Evolutionary conservation across 805 yeast genomes (phyloP).

Genomic region (Ogataea methylovora): DNA sequence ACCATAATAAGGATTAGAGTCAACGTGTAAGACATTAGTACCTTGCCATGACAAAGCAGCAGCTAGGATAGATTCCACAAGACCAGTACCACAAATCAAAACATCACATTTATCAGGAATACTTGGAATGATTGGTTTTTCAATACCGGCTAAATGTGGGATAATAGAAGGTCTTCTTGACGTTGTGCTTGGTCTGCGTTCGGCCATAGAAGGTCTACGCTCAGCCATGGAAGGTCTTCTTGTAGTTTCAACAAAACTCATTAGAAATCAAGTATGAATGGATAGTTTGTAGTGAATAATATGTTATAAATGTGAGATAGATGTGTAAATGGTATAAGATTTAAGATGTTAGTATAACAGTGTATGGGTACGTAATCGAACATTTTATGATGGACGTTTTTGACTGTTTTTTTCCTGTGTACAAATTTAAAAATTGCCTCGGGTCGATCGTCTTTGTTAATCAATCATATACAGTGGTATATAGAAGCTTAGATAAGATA

Average conservation of each 20-base stretch:
- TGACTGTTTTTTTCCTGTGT: too few species aligned
- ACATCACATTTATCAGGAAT: constrained; percentile 79
- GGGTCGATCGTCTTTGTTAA: too few species aligned
- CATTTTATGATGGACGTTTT: too few species aligned
- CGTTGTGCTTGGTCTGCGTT: constrained; percentile 24
- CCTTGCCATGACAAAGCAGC: constrained; percentile 98
- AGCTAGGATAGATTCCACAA: constrained; percentile 80
- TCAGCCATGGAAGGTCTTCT: constrained; percentile 63
- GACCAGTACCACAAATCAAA: constrained; percentile 86
- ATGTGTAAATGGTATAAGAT: too few species aligned
- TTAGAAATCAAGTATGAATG: too few species aligned
- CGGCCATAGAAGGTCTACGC: constrained; percentile 49
- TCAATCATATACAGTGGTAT: too few species aligned
- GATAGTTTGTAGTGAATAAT: too few species aligned
- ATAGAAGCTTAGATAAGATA: too few species aligned
- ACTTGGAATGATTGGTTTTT: constrained; percentile 56
- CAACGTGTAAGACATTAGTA: constrained; percentile 88
- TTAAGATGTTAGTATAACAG: too few species aligned
- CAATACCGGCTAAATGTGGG: constrained; percentile 73
- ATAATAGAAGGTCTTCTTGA: constrained; percentile 33
- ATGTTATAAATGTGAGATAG: too few species aligned
- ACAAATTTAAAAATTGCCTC: too few species aligned
- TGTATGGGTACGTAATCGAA: too few species aligned
- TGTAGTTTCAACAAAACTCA: constrained; percentile 22
- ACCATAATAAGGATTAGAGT: constrained; percentile 79